These are phyloP conservation scores for Coemansia aciculifera DNA, from an alignment of 192 early-diverging fungal species.

Conservation along the genomic window DNA sequence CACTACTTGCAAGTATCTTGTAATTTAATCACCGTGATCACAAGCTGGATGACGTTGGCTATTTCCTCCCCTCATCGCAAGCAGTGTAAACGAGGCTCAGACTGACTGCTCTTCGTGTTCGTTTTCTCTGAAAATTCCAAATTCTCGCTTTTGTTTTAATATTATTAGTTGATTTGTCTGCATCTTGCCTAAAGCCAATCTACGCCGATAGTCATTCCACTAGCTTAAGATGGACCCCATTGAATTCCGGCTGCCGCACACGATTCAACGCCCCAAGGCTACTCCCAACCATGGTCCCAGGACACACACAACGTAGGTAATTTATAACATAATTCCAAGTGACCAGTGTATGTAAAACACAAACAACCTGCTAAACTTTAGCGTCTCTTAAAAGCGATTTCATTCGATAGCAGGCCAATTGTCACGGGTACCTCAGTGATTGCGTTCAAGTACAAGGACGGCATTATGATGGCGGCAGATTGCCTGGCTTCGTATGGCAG, in stretches of 20 bases:
- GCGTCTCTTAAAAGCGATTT: neutral
- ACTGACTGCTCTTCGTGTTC: neutral
- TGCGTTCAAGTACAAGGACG: conserved; percentile 94
- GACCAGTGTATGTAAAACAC: neutral
- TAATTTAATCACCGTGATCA: neutral
- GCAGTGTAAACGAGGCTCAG: neutral
- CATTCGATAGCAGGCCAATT: conserved; percentile 59
- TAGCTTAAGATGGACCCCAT: conserved; percentile 30
- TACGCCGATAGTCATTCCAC: neutral
- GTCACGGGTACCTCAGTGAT: conserved; percentile 94
- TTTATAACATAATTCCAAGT: neutral
- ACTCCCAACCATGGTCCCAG: conserved; percentile 49
- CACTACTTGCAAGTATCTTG: neutral
- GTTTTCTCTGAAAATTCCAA: neutral
- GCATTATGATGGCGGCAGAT: conserved; percentile 95
- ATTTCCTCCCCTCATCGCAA: neutral
- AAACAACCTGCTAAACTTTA: neutral
- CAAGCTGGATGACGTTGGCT: conserved; percentile 2
- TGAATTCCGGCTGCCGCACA: conserved; percentile 34
- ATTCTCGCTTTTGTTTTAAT: neutral
- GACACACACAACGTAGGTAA: conserved; percentile 61
- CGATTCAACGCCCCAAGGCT: conserved; percentile 35
- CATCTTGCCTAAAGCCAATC: neutral
- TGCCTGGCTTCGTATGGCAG: conserved; percentile 94
- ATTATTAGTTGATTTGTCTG: neutral